Evolutionary conservation across 805 yeast species (phyloP).

Genomic region (Kodamaea kaohsiungensis): DNA sequence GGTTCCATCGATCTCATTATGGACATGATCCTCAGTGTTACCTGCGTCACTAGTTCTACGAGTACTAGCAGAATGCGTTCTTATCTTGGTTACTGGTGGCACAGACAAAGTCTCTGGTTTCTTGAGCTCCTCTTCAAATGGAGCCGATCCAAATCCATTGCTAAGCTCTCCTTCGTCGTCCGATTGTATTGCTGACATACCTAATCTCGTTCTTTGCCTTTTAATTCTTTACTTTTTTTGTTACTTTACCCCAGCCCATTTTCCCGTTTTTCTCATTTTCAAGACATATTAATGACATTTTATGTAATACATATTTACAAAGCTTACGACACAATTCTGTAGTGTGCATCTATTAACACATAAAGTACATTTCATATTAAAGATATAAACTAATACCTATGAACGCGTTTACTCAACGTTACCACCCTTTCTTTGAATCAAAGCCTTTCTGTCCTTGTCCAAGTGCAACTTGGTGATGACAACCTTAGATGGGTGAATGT

Average conservation of each 20-base stretch:
- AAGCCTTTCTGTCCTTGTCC: constrained; percentile 98
- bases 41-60: constrained; percentile 40
- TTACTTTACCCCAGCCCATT: constrained; percentile 7
- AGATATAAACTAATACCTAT: constrained; percentile 10
- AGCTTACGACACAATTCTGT: too few species aligned
- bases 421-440: constrained; percentile 98
- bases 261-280: too few species aligned
- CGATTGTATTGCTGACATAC: constrained; percentile 20
- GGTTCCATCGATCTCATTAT: constrained; percentile 62
- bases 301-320: not conserved
- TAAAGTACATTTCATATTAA: constrained; percentile 11
- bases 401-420: constrained; percentile 72
- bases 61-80: not conserved
- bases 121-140: constrained; percentile 16
- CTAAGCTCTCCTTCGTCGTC: constrained; percentile 34
- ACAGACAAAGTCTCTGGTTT: constrained; percentile 18
- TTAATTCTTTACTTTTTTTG: constrained; percentile 5
- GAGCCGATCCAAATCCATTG: constrained; percentile 40
- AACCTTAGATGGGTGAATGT: constrained; percentile 98
- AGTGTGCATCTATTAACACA: constrained; percentile 1
- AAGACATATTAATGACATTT: not conserved
- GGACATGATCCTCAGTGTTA: constrained; percentile 60
- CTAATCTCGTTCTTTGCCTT: not conserved
- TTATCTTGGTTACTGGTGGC: constrained; percentile 18
- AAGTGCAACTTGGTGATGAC: constrained; percentile 97